Conservation (phyloP, 495 filamentous ascomycete genomes). For the Jackrogersella minutella region DNA sequence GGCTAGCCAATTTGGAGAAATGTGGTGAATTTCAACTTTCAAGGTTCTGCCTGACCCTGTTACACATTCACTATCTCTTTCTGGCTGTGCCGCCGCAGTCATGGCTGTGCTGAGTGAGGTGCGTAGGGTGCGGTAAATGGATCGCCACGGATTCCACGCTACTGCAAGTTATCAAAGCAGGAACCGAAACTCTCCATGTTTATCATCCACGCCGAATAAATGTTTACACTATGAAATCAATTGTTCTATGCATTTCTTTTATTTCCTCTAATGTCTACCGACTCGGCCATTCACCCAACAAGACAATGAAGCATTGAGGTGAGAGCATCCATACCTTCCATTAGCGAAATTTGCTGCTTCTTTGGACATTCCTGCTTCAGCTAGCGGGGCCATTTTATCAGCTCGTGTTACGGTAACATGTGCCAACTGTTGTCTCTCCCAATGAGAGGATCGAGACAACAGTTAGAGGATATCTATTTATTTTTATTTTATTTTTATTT, state of each 20-base stretch:
- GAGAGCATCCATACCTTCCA: constrained; percentile 5
- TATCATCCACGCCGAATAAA: constrained; percentile 5
- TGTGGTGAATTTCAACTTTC: no score
- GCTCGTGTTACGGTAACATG: constrained; percentile 39
- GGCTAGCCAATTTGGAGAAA: background rate
- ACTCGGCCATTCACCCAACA: background rate
- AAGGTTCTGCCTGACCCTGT: constrained; percentile 25
- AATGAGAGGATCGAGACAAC: constrained; percentile 25
- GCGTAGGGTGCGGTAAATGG: constrained; percentile 18
- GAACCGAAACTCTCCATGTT: constrained; percentile 14
- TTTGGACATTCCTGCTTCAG: constrained; percentile 19
- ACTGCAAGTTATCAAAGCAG: constrained; percentile 30
- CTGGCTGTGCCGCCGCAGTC: constrained; percentile 31
- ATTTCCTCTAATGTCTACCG: background rate
- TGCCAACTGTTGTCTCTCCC: constrained; percentile 12
- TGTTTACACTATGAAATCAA: constrained; percentile 18
- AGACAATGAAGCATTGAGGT: background rate
- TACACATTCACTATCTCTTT: constrained; percentile 8
- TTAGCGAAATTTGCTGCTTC: background rate
- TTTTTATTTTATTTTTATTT: no score
- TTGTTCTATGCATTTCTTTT: no score
- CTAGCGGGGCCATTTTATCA: constrained; percentile 24
- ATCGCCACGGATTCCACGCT: constrained; percentile 24
- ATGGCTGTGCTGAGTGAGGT: constrained; percentile 30
- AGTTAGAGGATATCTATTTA: constrained; percentile 19